Evolutionary conservation across 108 stramenopile species (phyloP), one percentile per base, ranked within the genome.

Genomic region (Phaeodactylum tricornutum): DNA sequence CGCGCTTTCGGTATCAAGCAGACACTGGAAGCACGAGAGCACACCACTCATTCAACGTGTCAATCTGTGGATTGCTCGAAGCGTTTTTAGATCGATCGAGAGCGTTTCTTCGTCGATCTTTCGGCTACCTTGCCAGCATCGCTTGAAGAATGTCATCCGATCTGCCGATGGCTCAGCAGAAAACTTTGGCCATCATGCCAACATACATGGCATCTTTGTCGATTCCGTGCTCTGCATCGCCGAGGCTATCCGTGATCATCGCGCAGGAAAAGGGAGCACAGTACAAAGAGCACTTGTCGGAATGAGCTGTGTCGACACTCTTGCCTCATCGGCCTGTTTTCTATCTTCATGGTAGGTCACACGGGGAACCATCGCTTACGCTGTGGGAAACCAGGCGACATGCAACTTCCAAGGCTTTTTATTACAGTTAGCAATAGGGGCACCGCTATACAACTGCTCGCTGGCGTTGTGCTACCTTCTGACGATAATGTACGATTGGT

Each of bases 361-460:
- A 26, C 4, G 24, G 4, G 45, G 40, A 48, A 34, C 39, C 5
- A 27, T 29, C 5, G 35, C 36, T 11, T 27, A 34, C 9, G 45
- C 63, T 0, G 31, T 14, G 3, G 72, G 72, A n/a, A 74, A 64
- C 25, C 17, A 16, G 2, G 59, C 55, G 0, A 39, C 71, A 4
- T 74, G 72, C 43, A 65, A 45, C 27, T 55, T 61, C 20, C 75
- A 77, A 53, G 75, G 75, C 4, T 77, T 67, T 49, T 42, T 72
- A 40, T 47, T 71, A 24, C 71, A 77, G 34, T 22, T 69, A n/a
- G 71, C 64, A 0, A 44, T 64, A 14, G 67, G 64, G 6, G 57
- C 66, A 3, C 56, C 59, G 5, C 48, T 69, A 5, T 62, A 61
- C 51, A 72, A 69, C 29, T 54, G 39, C 19, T 54, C 64, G 17